Conservation (phyloP, 805 yeast species). For the Phaffomyces thermotolerans region DNA sequence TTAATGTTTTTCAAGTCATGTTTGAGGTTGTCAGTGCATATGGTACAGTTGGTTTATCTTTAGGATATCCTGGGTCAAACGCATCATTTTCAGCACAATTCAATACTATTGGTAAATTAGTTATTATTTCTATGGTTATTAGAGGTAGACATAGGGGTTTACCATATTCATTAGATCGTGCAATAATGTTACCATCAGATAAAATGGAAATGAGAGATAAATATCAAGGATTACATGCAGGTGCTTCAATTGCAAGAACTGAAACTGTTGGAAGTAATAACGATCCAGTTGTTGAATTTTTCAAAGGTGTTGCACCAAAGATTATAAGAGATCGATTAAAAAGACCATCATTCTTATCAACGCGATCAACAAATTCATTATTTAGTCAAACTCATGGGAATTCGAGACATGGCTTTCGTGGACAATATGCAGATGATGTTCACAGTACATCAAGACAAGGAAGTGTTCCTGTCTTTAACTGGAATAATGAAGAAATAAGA, state of each 20-base stretch:
- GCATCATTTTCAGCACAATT: slow-evolving; percentile 74
- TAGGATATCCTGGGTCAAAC: slow-evolving; percentile 66
- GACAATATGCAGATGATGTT: too few species aligned
- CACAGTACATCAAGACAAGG: too few species aligned
- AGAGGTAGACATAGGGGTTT: slow-evolving; percentile 96
- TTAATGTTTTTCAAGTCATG: slow-evolving; percentile 63
- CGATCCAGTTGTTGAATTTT: slow-evolving; percentile 24
- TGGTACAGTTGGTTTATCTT: slow-evolving; percentile 90
- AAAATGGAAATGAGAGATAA: slow-evolving; percentile 55
- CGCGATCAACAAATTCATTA: background rate
- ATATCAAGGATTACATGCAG: slow-evolving; percentile 26
- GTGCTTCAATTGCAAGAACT: slow-evolving; percentile 8
- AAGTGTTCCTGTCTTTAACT: too few species aligned
- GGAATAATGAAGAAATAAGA: too few species aligned
- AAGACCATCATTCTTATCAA: slow-evolving; percentile 18
- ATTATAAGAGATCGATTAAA: slow-evolving; percentile 17
- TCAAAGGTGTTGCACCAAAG: slow-evolving; percentile 24
- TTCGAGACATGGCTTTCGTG: background rate
- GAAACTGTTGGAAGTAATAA: slow-evolving; percentile 18
- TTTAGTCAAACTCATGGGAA: background rate
- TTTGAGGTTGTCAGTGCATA: slow-evolving; percentile 93
- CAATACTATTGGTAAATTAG: slow-evolving; percentile 66
- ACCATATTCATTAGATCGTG: slow-evolving; percentile 90
- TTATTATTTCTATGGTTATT: slow-evolving; percentile 82
- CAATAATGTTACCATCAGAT: slow-evolving; percentile 77